Evolutionary conservation across 441 rosid genomes (phyloP).

Genomic region (Brassica balearica): DNA sequence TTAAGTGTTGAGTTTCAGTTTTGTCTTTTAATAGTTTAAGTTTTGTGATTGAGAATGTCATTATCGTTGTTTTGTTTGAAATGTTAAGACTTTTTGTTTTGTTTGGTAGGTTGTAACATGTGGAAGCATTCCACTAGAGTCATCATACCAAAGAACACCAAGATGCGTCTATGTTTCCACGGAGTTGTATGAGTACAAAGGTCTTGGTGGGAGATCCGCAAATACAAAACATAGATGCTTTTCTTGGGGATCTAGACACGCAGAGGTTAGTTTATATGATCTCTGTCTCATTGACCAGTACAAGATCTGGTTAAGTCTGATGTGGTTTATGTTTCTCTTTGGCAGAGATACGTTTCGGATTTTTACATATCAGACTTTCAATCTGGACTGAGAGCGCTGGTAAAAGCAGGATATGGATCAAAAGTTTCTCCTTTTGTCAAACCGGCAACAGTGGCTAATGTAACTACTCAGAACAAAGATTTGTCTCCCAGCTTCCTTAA

Average conservation of each 20-base stretch:
- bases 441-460: conserved; percentile 72
- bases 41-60: conserved; percentile 20
- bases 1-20: too few species aligned
- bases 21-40: conserved; percentile 1
- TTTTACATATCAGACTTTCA: conserved; percentile 96
- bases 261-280: conserved; percentile 57
- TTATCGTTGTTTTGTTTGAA: conserved; percentile 20
- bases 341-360: conserved; percentile 85
- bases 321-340: conserved; percentile 4
- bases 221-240: conserved; percentile 74
- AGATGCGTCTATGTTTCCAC: conserved; percentile 91
- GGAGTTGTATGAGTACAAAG: conserved; percentile 83
- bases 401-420: conserved; percentile 94
- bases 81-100: too few species aligned
- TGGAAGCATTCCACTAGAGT: conserved; percentile 88
- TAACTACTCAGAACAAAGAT: conserved; percentile 66
- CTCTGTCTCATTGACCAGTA: neutral
- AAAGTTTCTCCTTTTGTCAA: conserved; percentile 89
- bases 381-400: conserved; percentile 86
- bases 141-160: conserved; percentile 82
- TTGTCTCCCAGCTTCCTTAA: conserved; percentile 70
- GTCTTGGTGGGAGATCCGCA: conserved; percentile 78
- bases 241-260: conserved; percentile 87
- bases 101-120: conserved; percentile 86
- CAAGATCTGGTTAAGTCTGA: neutral